Percentiles rank a stretch among this genome's conserved stretches.
Evolutionary conservation across 768 basidiomycete genomes (phyloP).

Genomic region (Amanita thiersii): DNA sequence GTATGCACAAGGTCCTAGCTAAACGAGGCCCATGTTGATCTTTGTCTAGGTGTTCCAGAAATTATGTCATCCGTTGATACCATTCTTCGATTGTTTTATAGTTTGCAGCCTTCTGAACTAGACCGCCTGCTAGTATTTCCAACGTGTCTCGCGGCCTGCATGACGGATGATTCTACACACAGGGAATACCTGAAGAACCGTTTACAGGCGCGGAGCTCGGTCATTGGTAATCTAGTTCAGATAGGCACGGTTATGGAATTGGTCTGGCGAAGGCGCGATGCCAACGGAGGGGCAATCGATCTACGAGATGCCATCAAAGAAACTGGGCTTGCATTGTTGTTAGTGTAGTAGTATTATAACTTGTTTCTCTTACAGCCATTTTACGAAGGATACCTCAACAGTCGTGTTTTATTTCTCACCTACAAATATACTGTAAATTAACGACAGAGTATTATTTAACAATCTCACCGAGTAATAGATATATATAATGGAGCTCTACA

Average conservation of each 20-base stretch:
- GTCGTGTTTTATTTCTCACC: too few species aligned
- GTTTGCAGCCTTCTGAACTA: constrained; percentile 46
- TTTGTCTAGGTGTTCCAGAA: constrained; percentile 55
- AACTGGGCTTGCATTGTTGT: background rate
- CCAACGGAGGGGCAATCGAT: constrained; percentile 43
- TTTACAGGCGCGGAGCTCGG: constrained; percentile 44
- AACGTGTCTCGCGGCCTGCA: constrained; percentile 63
- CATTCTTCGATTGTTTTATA: constrained; percentile 44
- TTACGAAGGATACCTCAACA: too few species aligned
- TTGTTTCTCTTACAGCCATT: background rate
- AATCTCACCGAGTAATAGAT: too few species aligned
- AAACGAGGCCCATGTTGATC: constrained; percentile 5
- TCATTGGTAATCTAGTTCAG: constrained; percentile 53
- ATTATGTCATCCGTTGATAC: constrained; percentile 49
- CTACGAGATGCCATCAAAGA: constrained; percentile 54
- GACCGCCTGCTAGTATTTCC: constrained; percentile 71
- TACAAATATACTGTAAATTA: too few species aligned
- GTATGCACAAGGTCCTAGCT: constrained; percentile 27
- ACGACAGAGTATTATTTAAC: too few species aligned
- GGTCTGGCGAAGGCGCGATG: constrained; percentile 62
- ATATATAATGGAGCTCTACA: too few species aligned
- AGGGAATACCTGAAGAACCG: constrained; percentile 54
- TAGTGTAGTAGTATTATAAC: background rate
- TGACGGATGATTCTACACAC: constrained; percentile 56
- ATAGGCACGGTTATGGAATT: constrained; percentile 56